Evolutionary conservation across 805 yeast species (phyloP).

Genomic region (Sungouiozyma intestinalis): DNA sequence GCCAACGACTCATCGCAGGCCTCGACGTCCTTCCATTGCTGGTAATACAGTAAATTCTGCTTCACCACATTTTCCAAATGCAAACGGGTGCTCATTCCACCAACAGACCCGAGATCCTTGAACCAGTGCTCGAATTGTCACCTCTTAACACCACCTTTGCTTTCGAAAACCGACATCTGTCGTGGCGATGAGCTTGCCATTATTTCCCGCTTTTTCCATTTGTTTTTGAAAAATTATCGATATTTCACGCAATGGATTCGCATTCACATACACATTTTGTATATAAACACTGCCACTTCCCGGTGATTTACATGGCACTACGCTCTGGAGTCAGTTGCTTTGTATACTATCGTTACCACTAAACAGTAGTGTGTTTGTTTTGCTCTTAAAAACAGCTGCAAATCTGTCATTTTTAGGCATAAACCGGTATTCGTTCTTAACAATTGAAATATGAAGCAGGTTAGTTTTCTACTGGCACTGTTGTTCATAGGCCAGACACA

Average conservation of each 20-base stretch:
- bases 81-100: conserved; percentile 1
- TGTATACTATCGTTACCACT: neutral
- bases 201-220: neutral
- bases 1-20: conserved; percentile 6
- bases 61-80: conserved; percentile 11
- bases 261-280: neutral
- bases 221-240: neutral
- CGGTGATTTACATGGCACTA: no score
- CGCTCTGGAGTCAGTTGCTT: no score
- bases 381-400: no score
- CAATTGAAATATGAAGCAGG: neutral
- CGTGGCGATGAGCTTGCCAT: neutral
- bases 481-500: neutral
- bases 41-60: conserved; percentile 20
- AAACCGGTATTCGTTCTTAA: neutral
- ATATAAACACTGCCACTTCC: no score
- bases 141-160: no score
- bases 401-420: no score
- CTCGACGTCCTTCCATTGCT: conserved; percentile 20
- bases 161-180: no score
- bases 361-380: neutral
- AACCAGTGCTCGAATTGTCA: no score
- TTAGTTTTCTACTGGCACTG: conserved; percentile 1
- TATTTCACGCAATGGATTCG: neutral
- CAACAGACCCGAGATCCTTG: no score